phyloP scores from a whole-genome alignment of 2,329 filamentous ascomycete species.

The Penicillium sp. region DNA sequence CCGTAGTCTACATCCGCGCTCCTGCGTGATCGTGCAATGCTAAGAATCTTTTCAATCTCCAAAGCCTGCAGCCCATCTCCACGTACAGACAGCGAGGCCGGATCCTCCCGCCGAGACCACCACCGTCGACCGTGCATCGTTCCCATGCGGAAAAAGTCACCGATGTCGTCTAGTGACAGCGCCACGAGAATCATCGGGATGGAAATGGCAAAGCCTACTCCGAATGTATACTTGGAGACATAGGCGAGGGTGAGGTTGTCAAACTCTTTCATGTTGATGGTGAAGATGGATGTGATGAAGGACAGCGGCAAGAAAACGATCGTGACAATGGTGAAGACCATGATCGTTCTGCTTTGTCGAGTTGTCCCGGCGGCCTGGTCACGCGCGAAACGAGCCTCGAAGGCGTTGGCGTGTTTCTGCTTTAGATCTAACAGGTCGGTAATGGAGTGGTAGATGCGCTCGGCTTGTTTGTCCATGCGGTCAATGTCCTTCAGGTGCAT shows the following conservation, averaged over 20 bases:
- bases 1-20: slow-evolving; percentile 25
- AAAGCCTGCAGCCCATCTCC: slow-evolving; percentile 13
- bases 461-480: slow-evolving; percentile 58
- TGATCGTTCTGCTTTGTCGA: slow-evolving; percentile 52
- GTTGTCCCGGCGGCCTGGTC: slow-evolving; percentile 59
- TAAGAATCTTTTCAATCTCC: slow-evolving; percentile 26
- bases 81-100: slow-evolving; percentile 1
- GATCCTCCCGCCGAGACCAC: slow-evolving; percentile 15
- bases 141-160: slow-evolving; percentile 26
- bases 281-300: slow-evolving; percentile 53
- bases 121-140: slow-evolving; percentile 22
- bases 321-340: slow-evolving; percentile 56
- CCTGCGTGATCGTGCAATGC: slow-evolving; percentile 19
- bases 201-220: slow-evolving; percentile 50
- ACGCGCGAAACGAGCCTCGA: slow-evolving; percentile 54
- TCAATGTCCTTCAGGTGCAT: slow-evolving; percentile 55
- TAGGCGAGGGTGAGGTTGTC: slow-evolving; percentile 44
- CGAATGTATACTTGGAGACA: slow-evolving; percentile 53
- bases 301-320: slow-evolving; percentile 53
- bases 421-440: slow-evolving; percentile 61
- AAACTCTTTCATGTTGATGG: slow-evolving; percentile 50
- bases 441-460: slow-evolving; percentile 54
- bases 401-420: slow-evolving; percentile 63
- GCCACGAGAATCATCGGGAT: slow-evolving; percentile 47
- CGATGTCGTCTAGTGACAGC: slow-evolving; percentile 42